Conservation (phyloP, 2,329 filamentous ascomycete genomes). For the Cladophialophora chaetospira region DNA sequence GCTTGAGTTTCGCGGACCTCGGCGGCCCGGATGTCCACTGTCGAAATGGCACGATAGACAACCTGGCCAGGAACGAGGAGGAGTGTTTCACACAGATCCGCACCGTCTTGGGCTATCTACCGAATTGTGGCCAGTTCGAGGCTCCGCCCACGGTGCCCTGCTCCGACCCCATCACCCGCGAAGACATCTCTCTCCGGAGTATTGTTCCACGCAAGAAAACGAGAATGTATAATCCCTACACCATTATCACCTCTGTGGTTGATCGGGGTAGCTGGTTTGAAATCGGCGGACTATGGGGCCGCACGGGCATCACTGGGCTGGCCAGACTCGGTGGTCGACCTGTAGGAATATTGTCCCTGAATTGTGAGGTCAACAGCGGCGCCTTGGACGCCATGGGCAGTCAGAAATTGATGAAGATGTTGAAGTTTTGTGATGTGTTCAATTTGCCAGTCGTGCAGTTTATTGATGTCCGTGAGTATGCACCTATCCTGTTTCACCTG, state of each 20-base stretch:
- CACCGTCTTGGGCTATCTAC: constrained; percentile 59
- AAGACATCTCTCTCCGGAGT: constrained; percentile 53
- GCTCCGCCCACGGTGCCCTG: constrained; percentile 53
- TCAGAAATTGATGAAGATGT: constrained; percentile 61
- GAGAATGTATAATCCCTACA: constrained; percentile 62
- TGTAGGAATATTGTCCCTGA: constrained; percentile 61
- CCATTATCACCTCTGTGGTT: constrained; percentile 60
- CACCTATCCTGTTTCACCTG: not conserved
- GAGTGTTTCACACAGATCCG: constrained; percentile 64
- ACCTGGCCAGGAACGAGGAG: constrained; percentile 61
- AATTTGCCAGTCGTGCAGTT: constrained; percentile 67
- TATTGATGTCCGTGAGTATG: constrained; percentile 56
- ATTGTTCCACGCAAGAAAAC: constrained; percentile 61
- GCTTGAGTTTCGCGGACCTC: constrained; percentile 58
- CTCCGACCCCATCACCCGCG: constrained; percentile 54
- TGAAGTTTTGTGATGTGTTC: constrained; percentile 67
- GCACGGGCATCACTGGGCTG: constrained; percentile 62
- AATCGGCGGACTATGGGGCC: constrained; percentile 65
- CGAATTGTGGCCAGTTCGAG: constrained; percentile 56
- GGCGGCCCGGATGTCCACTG: constrained; percentile 65
- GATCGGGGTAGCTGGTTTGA: constrained; percentile 63
- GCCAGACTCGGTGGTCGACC: constrained; percentile 60
- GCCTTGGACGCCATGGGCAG: constrained; percentile 63
- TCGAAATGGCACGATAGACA: constrained; percentile 68
- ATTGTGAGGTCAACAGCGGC: constrained; percentile 63